Evolutionary conservation across 192 early-diverging fungal species (phyloP).

Genomic region (Podila verticillata): DNA sequence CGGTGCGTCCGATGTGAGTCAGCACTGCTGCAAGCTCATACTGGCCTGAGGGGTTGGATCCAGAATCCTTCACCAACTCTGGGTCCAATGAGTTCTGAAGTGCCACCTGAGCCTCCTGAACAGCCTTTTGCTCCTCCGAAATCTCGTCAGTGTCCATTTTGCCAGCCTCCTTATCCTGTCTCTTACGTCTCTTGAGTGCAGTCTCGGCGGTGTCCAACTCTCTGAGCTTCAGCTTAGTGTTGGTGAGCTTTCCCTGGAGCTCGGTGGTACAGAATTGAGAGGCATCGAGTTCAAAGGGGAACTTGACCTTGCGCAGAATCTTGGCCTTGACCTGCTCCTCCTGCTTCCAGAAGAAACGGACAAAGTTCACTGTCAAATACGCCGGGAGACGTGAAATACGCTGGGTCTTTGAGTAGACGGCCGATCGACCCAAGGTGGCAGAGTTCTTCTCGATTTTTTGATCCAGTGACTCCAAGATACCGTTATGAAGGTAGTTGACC

Average conservation of each 20-base stretch:
- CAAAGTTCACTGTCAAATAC: slow-evolving; percentile 92
- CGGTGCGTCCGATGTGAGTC: slow-evolving; percentile 94
- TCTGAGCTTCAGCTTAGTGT: slow-evolving; percentile 70
- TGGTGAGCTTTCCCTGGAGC: slow-evolving; percentile 77
- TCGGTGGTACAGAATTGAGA: slow-evolving; percentile 87
- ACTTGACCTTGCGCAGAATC: slow-evolving; percentile 95
- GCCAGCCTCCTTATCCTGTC: slow-evolving; percentile 46
- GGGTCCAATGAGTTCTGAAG: slow-evolving; percentile 67
- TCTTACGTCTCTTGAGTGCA: slow-evolving; percentile 62
- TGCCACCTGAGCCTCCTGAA: slow-evolving; percentile 28
- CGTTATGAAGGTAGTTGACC: slow-evolving; percentile 81
- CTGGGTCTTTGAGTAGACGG: slow-evolving; percentile 79
- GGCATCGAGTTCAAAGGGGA: slow-evolving; percentile 91
- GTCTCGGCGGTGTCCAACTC: slow-evolving; percentile 75
- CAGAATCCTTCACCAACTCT: slow-evolving; percentile 80
- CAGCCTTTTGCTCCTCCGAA: slow-evolving; percentile 38
- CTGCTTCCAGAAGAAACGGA: slow-evolving; percentile 96
- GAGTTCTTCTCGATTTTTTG: slow-evolving; percentile 94
- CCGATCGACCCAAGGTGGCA: slow-evolving; percentile 77
- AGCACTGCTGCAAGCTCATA: slow-evolving; percentile 95
- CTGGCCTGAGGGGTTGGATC: slow-evolving; percentile 86
- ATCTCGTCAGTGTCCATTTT: slow-evolving; percentile 34
- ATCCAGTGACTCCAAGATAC: slow-evolving; percentile 75
- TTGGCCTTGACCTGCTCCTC: slow-evolving; percentile 84
- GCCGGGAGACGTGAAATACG: slow-evolving; percentile 85